Evolutionary conservation across 306 rosid genomes (phyloP), one percentile per base, ranked within the genome.

Genomic region (Prunus fruticosa): DNA sequence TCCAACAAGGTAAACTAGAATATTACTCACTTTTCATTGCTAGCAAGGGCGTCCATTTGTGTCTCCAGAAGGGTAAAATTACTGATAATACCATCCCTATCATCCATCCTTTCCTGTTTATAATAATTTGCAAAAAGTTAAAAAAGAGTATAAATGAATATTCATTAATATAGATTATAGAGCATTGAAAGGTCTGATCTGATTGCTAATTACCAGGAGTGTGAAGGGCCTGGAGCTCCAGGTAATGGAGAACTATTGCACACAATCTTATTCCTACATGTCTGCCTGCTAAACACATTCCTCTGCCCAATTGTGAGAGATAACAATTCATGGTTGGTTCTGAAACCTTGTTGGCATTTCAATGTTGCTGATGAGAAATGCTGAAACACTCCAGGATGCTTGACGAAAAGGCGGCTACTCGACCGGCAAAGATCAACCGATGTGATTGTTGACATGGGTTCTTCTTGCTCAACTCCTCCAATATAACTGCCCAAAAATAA

Each of bases 81-180:
- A 83, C 64, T 4, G 92, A 57, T 47, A 89, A 8, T 47, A 86
- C 20, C 10, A 85, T 20, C 69, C 97, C 90, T 43, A 90, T 19
- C 64, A 90, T 27, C 96, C 92, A 87, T n/a, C 77, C 1, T 57
- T 80, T 88, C 87, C 96, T 89, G 90, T 71, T 76, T 18, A 60
- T 6, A 22, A 38, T 54, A 18, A 54, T 22, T 54, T n/a, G 60
- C 12, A 22, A 22, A 57, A 5, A 22, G 30, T 4, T 58, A 58
- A 58, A 58, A 27, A 43, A 22, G 11, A 23, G 11, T 45, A n/a
- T 16, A 12, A 50, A 28, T 32, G 43, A 38, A 38, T 6, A 7
- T 38, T 22, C 30, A 43, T 15, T 23, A 19, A 0, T 12, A 16
- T 4, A 1, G 43, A 7, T 6, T 7, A 38, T 38, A 38, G 10